Evolutionary conservation across 495 filamentous ascomycete genomes (phyloP).

Genomic region (Xylaria grammica): DNA sequence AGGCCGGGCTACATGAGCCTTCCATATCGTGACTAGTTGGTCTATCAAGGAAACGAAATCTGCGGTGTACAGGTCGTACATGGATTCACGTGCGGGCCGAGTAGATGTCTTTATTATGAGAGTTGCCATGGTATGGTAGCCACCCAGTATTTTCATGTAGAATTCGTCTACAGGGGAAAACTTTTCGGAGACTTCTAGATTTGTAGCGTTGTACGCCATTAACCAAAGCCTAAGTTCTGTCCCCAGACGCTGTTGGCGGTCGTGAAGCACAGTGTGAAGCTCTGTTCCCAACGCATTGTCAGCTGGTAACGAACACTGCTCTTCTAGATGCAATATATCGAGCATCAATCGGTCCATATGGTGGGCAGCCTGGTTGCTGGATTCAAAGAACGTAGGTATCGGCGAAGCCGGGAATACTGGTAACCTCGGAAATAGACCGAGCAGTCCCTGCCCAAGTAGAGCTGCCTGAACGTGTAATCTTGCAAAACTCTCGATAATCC

Average conservation of each 20-base stretch:
- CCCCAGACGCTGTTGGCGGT: slow-evolving; percentile 24
- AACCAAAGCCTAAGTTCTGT: slow-evolving; percentile 34
- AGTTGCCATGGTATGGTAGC: slow-evolving; percentile 53
- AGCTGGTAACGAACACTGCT: slow-evolving; percentile 28
- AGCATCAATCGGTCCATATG: slow-evolving; percentile 40
- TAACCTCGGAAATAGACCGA: slow-evolving; percentile 22
- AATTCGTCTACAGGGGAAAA: slow-evolving; percentile 14
- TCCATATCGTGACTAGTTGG: slow-evolving; percentile 37
- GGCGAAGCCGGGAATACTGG: slow-evolving; percentile 6
- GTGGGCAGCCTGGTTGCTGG: slow-evolving; percentile 32
- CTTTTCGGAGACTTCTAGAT: background rate
- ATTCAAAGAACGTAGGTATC: slow-evolving; percentile 29
- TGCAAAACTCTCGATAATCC: slow-evolving; percentile 45
- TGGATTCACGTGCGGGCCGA: slow-evolving; percentile 37
- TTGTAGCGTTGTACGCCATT: slow-evolving; percentile 25
- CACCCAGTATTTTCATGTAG: slow-evolving; percentile 39
- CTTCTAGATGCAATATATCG: slow-evolving; percentile 33
- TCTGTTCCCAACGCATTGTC: background rate
- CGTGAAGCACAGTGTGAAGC: slow-evolving; percentile 6
- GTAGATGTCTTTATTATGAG: slow-evolving; percentile 54
- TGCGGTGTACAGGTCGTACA: slow-evolving; percentile 48
- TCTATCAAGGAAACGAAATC: slow-evolving; percentile 47
- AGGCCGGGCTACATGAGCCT: slow-evolving; percentile 11
- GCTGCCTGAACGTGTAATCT: slow-evolving; percentile 45
- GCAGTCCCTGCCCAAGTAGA: slow-evolving; percentile 32